These are phyloP conservation scores for Starmerella scarabaei DNA, from an alignment of 805 yeast genomes.

Conservation along the genomic window DNA sequence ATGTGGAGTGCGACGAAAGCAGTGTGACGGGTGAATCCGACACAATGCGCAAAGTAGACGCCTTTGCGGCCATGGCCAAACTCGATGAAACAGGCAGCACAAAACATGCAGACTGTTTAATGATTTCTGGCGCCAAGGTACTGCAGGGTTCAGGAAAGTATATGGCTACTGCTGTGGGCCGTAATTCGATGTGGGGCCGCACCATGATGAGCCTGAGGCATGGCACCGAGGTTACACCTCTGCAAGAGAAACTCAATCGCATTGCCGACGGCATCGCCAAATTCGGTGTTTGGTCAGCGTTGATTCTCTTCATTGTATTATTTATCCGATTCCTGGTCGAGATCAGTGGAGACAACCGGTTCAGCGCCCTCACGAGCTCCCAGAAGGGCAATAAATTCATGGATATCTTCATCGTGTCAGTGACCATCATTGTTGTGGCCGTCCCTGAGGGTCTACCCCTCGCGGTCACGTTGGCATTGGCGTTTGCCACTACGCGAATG, in stretches of 20 bases:
- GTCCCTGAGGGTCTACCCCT: constrained; percentile 98
- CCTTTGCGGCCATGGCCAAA: constrained; percentile 30
- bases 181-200: constrained; percentile 78
- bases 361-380: constrained; percentile 40
- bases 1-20: constrained; percentile 80
- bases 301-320: constrained; percentile 64
- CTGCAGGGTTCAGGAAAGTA: constrained; percentile 78
- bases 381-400: constrained; percentile 74
- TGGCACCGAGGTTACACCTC: constrained; percentile 76
- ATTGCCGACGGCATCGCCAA: constrained; percentile 93
- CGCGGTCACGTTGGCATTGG: constrained; percentile 92
- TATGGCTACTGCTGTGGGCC: constrained; percentile 81
- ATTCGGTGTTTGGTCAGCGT: constrained; percentile 78
- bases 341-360: constrained; percentile 31
- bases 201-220: constrained; percentile 69
- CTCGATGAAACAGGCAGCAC: constrained; percentile 5
- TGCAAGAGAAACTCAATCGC: constrained; percentile 65
- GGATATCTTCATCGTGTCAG: constrained; percentile 77
- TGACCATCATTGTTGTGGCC: constrained; percentile 90
- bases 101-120: constrained; percentile 51
- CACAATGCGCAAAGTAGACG: constrained; percentile 58
- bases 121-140: constrained; percentile 84
- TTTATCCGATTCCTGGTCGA: constrained; percentile 60
- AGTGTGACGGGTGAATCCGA: constrained; percentile 90
- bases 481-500: constrained; percentile 98